These are phyloP conservation scores for Agaricus sinodeliciosus DNA, from an alignment of 768 basidiomycete species.

Conservation along the genomic window DNA sequence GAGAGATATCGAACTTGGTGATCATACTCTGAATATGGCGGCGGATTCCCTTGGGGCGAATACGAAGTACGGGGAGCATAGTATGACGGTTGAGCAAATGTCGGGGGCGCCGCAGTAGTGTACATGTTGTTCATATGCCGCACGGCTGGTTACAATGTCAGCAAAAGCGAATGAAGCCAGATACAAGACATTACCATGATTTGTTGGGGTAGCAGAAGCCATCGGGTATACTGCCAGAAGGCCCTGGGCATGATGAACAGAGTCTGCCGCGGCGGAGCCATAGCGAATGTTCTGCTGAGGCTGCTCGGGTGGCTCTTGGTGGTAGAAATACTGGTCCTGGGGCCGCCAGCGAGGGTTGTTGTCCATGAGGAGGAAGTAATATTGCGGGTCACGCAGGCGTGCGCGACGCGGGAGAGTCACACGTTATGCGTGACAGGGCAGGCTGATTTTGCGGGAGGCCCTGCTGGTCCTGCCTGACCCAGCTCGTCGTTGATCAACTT, in stretches of 20 bases:
- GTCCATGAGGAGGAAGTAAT: slow-evolving; percentile 23
- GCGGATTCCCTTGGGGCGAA: slow-evolving; percentile 33
- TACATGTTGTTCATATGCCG: slow-evolving; percentile 60
- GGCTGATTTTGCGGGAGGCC: neutral
- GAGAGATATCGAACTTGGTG: slow-evolving; percentile 52
- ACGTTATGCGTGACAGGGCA: slow-evolving; percentile 7
- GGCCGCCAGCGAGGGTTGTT: slow-evolving; percentile 27
- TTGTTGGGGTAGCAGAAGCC: slow-evolving; percentile 71
- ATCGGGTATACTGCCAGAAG: slow-evolving; percentile 65
- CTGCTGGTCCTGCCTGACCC: neutral
- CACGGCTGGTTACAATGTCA: slow-evolving; percentile 38
- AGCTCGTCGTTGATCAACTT: neutral
- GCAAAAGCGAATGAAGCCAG: neutral
- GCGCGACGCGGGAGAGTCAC: slow-evolving; percentile 19
- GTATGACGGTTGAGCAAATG: slow-evolving; percentile 55
- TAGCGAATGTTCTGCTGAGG: slow-evolving; percentile 14
- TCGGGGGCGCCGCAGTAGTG: slow-evolving; percentile 51
- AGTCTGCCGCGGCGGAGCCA: slow-evolving; percentile 29
- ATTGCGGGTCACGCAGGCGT: slow-evolving; percentile 11
- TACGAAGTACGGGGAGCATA: slow-evolving; percentile 30
- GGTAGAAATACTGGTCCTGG: slow-evolving; percentile 16
- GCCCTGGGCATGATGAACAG: slow-evolving; percentile 62
- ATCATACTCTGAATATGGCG: slow-evolving; percentile 65
- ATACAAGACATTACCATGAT: slow-evolving; percentile 47
- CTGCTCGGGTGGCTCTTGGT: slow-evolving; percentile 14